phyloP scores from a whole-genome alignment of 495 filamentous ascomycete species.

The Daldinia childiae region DNA sequence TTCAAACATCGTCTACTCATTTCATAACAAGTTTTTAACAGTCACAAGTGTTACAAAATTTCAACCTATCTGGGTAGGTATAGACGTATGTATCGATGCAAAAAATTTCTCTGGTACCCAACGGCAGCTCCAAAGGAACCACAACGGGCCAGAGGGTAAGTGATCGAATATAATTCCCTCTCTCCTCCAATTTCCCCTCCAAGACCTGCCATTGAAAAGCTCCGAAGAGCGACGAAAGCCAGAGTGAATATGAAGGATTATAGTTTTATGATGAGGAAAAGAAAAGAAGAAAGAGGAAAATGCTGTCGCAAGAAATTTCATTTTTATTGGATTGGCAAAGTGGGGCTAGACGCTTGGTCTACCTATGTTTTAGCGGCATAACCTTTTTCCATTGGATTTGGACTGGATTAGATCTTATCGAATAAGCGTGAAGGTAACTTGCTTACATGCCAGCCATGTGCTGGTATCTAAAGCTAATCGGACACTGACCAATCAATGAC shows the following conservation, averaged over 20 bases:
- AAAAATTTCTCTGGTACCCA: conserved; percentile 58
- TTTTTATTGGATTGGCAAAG: conserved; percentile 19
- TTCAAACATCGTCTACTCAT: neutral
- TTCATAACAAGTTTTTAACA: neutral
- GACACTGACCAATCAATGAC: conserved; percentile 20
- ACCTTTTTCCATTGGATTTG: conserved; percentile 18
- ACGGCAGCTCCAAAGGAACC: conserved; percentile 42
- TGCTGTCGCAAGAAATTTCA: neutral
- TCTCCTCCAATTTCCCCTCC: conserved; percentile 84
- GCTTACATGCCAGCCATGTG: neutral
- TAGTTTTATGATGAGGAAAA: conserved; percentile 67
- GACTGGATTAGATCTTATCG: neutral
- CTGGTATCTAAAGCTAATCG: conserved; percentile 1
- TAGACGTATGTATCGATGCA: conserved; percentile 51
- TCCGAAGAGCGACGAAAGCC: conserved; percentile 61
- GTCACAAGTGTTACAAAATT: neutral
- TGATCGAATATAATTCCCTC: conserved; percentile 58
- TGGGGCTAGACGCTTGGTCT: conserved; percentile 13
- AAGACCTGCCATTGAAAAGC: conserved; percentile 65
- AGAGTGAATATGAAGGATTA: conserved; percentile 87
- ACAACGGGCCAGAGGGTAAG: conserved; percentile 62
- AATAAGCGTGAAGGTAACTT: neutral
- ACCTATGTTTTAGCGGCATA: conserved; percentile 14
- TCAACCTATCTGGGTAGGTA: neutral
- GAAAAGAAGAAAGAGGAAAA: conserved; percentile 45